Base-by-base conservation (phyloP, 225 moss, liverwort and hornwort species). In the Lunularia cruciata region DNA sequence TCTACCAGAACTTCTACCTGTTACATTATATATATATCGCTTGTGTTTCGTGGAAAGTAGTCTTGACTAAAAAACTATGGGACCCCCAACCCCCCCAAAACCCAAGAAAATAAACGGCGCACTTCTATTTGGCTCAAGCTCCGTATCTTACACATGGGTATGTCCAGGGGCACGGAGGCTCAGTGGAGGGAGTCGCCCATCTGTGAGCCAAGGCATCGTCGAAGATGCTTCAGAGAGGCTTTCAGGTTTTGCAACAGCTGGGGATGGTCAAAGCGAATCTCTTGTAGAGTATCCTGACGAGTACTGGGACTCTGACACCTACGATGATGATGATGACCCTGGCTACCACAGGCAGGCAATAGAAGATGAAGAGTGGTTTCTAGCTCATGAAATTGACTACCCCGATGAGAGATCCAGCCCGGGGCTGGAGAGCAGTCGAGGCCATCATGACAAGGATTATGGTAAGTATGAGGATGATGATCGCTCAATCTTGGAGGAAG, bases 281-380 rank as follows among this genome's bases (percentile, higher is more conserved):
- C 77, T 86, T 48, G 89, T 87, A 71, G 98, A 98, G 48, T 93
- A 81, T 78, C 86, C 93, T 22, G 86, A 93, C 69, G 93, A 91
- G 61, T 90, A 81, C 72, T 93, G 98, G 98, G 93, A 98, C 82
- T 93, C 98, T 33, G 98, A 93, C 65, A 88, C 88, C 10, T 98
- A 98, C 65, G 98, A 98, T 69, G 90, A 98, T 72, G 98, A 98
- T 59, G 98, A 98, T 18, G 98, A 98, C 73, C 93, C 93, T 53
- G 98, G 98, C 53, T 98, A 91, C 75, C 98, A 88, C 48, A 84
- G 98, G 83, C 89, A 93, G 66, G 75, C 93, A 26, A 86, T 98
- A 74, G 93, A 89, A 75, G 98, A 98, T 59, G 98, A 93, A 83
- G 98, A 93, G 72, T 98, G 89, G 98, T 98, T 98, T 67, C 79